These are phyloP conservation scores for Cryptococcus sp. DNA, from an alignment of 1,284 basidiomycete species.

Conservation along the genomic window DNA sequence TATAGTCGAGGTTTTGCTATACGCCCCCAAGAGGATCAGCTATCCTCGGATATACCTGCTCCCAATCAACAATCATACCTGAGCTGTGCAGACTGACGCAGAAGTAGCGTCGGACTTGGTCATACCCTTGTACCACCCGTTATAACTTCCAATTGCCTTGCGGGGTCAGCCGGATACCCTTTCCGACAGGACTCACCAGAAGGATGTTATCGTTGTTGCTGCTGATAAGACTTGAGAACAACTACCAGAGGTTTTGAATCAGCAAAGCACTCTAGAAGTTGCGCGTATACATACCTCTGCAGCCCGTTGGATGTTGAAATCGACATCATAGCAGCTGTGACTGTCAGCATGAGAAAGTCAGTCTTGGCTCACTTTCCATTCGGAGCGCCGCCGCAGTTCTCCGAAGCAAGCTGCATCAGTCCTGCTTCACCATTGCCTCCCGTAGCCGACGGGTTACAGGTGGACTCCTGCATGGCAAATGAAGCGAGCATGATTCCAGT, in stretches of 20 bases:
- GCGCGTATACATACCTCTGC: conserved; percentile 28
- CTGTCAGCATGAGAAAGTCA: neutral
- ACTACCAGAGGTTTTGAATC: conserved; percentile 1
- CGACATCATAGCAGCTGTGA: conserved; percentile 38
- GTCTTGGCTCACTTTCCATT: conserved; percentile 21
- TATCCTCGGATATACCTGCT: neutral
- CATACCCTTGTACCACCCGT: conserved; percentile 70
- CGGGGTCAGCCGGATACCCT: neutral
- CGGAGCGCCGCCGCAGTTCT: conserved; percentile 64
- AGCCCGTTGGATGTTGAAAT: conserved; percentile 62
- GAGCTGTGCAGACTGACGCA: conserved; percentile 63
- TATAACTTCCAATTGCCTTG: conserved; percentile 68
- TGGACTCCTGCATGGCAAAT: conserved; percentile 79
- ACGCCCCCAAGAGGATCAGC: too few relatives aligned
- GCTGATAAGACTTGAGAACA: conserved; percentile 55
- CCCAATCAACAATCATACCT: neutral
- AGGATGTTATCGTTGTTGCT: conserved; percentile 64
- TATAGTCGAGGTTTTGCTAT: conserved; percentile 64
- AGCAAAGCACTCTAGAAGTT: neutral
- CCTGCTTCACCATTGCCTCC: conserved; percentile 82
- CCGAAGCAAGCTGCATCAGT: conserved; percentile 75
- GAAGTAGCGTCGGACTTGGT: conserved; percentile 65
- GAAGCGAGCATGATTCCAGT: conserved; percentile 76
- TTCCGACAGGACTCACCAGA: conserved; percentile 17
- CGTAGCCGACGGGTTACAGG: conserved; percentile 67